phyloP scores from a whole-genome alignment of 805 yeast genomes.

The Wickerhamiella kazuoi region DNA sequence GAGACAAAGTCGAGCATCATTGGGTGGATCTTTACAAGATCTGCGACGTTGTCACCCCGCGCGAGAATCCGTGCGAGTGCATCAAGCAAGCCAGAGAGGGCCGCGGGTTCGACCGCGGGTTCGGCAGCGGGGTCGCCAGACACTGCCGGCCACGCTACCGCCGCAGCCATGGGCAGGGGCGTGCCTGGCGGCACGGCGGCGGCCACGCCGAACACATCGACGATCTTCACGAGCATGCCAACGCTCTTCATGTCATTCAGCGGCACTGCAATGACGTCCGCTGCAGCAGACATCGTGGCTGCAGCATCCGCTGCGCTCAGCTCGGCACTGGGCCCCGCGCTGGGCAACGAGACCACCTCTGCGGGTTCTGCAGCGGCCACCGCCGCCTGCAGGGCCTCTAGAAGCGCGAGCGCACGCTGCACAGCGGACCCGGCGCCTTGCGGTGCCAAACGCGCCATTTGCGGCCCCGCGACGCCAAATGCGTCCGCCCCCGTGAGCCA shows the following conservation, averaged over 20 bases:
- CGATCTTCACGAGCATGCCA: slow-evolving; percentile 41
- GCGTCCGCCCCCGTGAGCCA: not conserved
- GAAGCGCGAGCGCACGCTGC: not conserved
- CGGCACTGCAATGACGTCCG: slow-evolving; percentile 35
- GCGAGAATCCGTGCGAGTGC: not conserved
- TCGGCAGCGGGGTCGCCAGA: not conserved
- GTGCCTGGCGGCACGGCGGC: slow-evolving; percentile 38
- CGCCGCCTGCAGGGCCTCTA: no score
- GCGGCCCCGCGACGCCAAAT: not conserved
- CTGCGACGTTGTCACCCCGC: slow-evolving; percentile 19
- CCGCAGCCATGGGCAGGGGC: slow-evolving; percentile 46
- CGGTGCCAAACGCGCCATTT: not conserved
- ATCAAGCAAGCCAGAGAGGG: not conserved
- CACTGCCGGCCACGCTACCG: slow-evolving; percentile 18
- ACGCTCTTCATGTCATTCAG: slow-evolving; percentile 70
- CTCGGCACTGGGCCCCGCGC: not conserved
- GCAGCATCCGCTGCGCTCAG: not conserved
- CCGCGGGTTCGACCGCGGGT: not conserved
- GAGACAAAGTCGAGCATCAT: slow-evolving; percentile 8
- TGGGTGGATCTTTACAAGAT: slow-evolving; percentile 15
- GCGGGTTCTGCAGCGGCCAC: not conserved
- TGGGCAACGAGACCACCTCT: not conserved
- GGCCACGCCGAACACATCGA: slow-evolving; percentile 57
- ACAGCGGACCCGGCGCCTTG: not conserved
- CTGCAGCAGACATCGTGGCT: not conserved